Base-by-base conservation (phyloP, 371 early-diverging fungal genomes). In the Rhizopus delemar region DNA sequence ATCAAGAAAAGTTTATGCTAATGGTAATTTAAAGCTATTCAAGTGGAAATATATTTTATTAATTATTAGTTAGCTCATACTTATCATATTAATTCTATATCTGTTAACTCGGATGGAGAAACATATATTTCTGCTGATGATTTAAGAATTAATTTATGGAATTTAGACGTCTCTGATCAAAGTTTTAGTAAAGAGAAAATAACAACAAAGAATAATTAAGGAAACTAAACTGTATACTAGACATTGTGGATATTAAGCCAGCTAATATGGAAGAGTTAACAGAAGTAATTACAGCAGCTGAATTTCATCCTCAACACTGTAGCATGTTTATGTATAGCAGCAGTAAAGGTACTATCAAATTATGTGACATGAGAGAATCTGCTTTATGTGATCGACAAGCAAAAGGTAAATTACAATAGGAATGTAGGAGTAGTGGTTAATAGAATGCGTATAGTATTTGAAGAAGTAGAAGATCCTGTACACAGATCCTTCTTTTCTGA, bases 231-330 rank as follows among this genome's bases (percentile, higher is more conserved):
- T 43, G 49, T 39, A 35, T 6, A 51, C 36, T 71, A 90, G 94
- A 96, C 73, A 96, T 99, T 78, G 97, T 99, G 53, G 99, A 99
- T 79, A 96, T 99, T 64, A 99, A 99, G 80, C 99, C 99, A 38
- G 91, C 90, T 34, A 98, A 96, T 72, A 96, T 97, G 95, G 98
- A 98, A 71, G 99, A 99, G 64, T 75, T 99, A 61, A 96, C 96
- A 9, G 99, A 98, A 73, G 99, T 99, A 56, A 99, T 99, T 62
- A 99, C 99, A 13, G 93, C 96, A 1, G 95, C 99, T 16, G 96
- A 97, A 74, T 99, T 99, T 80, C 98, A 97, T 63, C 97, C 98
- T 2, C 63, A 76, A 16, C 91, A 93, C 66, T 99, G 98, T 82
- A 96, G 95, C 77, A 62, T 93, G 62, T 97, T 99, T 73, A 93